These are phyloP conservation scores for Penicillium fimorum DNA, from an alignment of 495 filamentous ascomycete genomes.

Conservation along the genomic window DNA sequence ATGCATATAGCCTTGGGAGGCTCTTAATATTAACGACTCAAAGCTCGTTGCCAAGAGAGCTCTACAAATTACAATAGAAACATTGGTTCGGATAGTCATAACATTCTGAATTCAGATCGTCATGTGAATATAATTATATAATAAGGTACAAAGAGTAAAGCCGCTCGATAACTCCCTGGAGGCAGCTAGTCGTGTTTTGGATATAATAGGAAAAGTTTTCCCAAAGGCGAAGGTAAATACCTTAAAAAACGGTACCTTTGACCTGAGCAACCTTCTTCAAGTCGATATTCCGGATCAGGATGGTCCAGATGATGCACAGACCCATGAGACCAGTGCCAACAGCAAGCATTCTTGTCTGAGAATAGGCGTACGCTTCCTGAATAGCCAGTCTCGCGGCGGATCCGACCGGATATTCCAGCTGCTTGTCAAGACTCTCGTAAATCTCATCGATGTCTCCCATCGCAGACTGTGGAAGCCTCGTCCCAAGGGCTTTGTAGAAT, in stretches of 20 bases:
- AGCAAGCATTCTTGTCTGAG: conserved; percentile 38
- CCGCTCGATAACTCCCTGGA: background rate
- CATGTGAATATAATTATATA: conserved; percentile 4
- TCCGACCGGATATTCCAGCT: conserved; percentile 53
- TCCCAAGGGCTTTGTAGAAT: conserved; percentile 50
- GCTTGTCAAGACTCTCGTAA: conserved; percentile 45
- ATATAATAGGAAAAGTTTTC: background rate
- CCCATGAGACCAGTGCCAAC: conserved; percentile 33
- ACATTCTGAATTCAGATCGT: conserved; percentile 9
- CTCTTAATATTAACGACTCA: background rate
- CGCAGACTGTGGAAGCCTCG: conserved; percentile 50
- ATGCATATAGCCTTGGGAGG: background rate
- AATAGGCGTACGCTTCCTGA: conserved; percentile 51
- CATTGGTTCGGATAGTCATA: background rate
- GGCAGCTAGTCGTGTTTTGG: background rate
- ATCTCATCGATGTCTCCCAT: conserved; percentile 44
- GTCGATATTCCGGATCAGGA: conserved; percentile 20
- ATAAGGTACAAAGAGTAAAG: background rate
- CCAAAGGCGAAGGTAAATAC: background rate
- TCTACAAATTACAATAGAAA: background rate
- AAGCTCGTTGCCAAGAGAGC: background rate
- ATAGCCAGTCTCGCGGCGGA: conserved; percentile 51
- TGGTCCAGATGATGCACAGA: conserved; percentile 35
- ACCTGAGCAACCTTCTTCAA: conserved; percentile 22
- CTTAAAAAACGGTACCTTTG: conserved; percentile 22